Evolutionary conservation across 352 stramenopile species (phyloP), one percentile per base, ranked within the genome.

Genomic region (Phytophthora pisi): DNA sequence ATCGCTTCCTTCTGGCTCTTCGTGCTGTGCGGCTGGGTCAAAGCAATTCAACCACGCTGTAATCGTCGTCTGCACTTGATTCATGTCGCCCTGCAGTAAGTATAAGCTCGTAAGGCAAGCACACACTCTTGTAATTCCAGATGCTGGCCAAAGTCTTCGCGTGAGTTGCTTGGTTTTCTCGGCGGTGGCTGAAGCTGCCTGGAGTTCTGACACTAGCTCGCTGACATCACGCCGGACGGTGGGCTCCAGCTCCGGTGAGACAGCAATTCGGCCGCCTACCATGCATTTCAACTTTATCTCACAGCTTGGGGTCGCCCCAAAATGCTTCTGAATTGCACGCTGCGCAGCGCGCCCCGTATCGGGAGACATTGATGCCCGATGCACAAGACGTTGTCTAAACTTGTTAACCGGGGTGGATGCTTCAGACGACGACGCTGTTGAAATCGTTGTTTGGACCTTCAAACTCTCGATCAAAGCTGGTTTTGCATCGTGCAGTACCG

Each of bases 91-190:
- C 66, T 95, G 78, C 9, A 92, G 69, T 34, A 96, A 65, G 28
- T 88, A 90, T 59, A 92, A 68, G 63, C 86, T 96, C 2, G 81
- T 80, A 15, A 95, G 71, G 50, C 82, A 93, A 20, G 82, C 86
- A 24, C 84, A 93, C 11, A 93, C 80, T 45, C 89, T 66, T n/a
- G 89, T 96, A 40, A 96, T 93, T 0, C 81, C 83, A 13, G 86
- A 80, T 8, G 89, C 82, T 20, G 89, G 89, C 89, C 89, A 96
- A 23, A 96, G 61, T 49, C 82, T 68, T 55, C 75, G 71, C 3
- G 86, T 74, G 0, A 94, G 62, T 4, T 86, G 69, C 26, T 81
- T 79, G 0, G 81, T 90, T 61, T 86, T 86, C 28, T 89, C 84
- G 3, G 89, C 87, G 0, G 87, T 90, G 24, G 70, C 60, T 0